A percentile compares a stretch with the other conserved stretches of the same genome.
Conservation (phyloP, 2,329 filamentous ascomycete genomes). For the Penicillium sp. region DNA sequence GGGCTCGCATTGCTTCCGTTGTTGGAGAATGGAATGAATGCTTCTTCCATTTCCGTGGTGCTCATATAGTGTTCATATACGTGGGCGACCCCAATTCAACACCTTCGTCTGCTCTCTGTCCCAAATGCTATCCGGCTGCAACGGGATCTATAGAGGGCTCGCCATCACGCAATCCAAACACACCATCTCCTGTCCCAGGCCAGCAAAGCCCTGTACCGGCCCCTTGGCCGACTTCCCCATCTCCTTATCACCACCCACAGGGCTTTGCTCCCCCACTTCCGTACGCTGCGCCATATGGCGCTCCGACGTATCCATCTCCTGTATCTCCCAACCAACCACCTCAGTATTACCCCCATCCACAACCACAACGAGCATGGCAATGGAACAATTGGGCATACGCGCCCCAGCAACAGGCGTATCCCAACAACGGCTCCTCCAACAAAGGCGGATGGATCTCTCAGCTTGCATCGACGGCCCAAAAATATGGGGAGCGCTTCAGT, state of each 20-base stretch:
- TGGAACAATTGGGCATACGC: constrained; percentile 29
- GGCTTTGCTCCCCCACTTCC: constrained; percentile 8
- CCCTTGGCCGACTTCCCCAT: constrained; percentile 15
- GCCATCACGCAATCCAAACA: constrained; percentile 7
- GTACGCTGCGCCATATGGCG: constrained; percentile 20
- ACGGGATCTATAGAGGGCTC: constrained; percentile 23
- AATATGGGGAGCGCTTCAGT: constrained; percentile 41
- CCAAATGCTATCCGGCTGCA: constrained; percentile 43
- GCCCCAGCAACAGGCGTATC: constrained; percentile 25
- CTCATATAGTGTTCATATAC: constrained; percentile 38
- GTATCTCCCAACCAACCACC: constrained; percentile 20
- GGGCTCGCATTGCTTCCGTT: constrained; percentile 40
- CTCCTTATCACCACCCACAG: constrained; percentile 14
- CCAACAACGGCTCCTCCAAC: constrained; percentile 23
- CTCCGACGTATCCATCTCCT: constrained; percentile 22
- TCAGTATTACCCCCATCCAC: constrained; percentile 27
- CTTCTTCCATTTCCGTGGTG: constrained; percentile 43
- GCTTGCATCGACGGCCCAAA: constrained; percentile 40
- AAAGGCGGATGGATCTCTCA: constrained; percentile 40
- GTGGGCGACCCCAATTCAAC: constrained; percentile 35
- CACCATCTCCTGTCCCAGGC: constrained; percentile 10
- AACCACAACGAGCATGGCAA: constrained; percentile 30
- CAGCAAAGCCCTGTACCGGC: constrained; percentile 15
- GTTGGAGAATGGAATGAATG: constrained; percentile 47
- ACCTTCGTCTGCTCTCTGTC: constrained; percentile 41